These are phyloP conservation scores for Cordyceps farinosa DNA, from an alignment of 2,329 filamentous ascomycete species.

Conservation along the genomic window DNA sequence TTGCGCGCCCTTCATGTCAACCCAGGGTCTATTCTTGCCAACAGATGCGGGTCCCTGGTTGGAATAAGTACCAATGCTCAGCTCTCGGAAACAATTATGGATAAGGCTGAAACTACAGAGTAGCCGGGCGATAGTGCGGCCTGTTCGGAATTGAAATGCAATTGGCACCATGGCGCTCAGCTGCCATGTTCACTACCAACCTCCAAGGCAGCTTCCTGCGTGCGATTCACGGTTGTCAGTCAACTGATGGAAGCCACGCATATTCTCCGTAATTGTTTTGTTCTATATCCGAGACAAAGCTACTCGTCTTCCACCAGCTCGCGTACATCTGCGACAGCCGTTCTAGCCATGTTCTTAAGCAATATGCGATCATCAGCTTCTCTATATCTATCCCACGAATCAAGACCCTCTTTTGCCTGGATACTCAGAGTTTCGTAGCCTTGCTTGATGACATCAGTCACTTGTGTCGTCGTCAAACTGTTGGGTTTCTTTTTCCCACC, in stretches of 20 bases:
- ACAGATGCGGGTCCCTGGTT: background rate
- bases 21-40: background rate
- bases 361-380: slow-evolving; percentile 81
- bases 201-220: too few species aligned
- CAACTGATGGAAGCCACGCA: background rate
- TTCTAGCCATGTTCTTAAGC: slow-evolving; percentile 82
- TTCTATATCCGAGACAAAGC: background rate
- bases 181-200: background rate
- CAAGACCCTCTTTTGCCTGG: slow-evolving; percentile 79
- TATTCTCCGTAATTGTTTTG: background rate
- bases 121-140: too few species aligned
- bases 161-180: background rate
- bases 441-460: slow-evolving; percentile 89
- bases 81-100: background rate
- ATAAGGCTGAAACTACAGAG: too few species aligned
- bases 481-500: slow-evolving; percentile 50
- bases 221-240: too few species aligned
- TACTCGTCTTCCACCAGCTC: slow-evolving; percentile 43
- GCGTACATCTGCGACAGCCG: slow-evolving; percentile 63
- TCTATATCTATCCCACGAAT: slow-evolving; percentile 79
- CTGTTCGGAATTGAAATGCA: background rate
- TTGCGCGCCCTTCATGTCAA: slow-evolving; percentile 17
- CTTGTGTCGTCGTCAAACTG: slow-evolving; percentile 76
- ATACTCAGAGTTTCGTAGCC: slow-evolving; percentile 95
- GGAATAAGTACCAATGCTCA: background rate